Conservation (phyloP, 352 stramenopile genomes). For the Phytopythium litorale region DNA sequence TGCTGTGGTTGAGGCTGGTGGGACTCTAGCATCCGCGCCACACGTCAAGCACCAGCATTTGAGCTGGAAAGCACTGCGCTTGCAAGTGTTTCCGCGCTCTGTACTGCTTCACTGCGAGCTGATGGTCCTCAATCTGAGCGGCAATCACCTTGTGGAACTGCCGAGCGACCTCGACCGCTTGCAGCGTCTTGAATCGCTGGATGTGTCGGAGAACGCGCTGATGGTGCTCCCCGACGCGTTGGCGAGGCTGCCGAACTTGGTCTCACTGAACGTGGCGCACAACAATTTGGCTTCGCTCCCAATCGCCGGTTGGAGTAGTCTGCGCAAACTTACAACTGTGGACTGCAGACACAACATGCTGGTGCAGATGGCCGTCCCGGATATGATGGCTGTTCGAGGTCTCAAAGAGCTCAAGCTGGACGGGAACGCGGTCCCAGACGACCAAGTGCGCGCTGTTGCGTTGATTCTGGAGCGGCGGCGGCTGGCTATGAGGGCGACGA, state of each 20-base stretch:
- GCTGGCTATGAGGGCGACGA: no score
- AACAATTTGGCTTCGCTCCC: conserved; percentile 48
- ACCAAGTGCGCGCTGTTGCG: conserved; percentile 15
- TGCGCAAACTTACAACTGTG: conserved; percentile 29
- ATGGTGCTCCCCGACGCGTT: conserved; percentile 31
- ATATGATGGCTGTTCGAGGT: conserved; percentile 7
- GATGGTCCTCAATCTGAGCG: conserved; percentile 37
- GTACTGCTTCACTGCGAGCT: conserved; percentile 31
- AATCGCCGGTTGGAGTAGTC: conserved; percentile 15
- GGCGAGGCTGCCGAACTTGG: conserved; percentile 22
- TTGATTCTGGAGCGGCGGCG: not conserved
- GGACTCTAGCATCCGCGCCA: not conserved
- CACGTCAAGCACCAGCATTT: not conserved
- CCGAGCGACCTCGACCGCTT: conserved; percentile 31
- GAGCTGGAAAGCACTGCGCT: not conserved
- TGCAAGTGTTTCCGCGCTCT: conserved; percentile 2
- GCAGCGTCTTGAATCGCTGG: conserved; percentile 31
- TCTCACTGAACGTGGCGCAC: conserved; percentile 40
- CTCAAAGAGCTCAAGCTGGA: conserved; percentile 16
- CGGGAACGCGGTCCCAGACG: conserved; percentile 19
- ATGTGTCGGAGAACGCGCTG: conserved; percentile 60
- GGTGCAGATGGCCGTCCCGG: conserved; percentile 6
- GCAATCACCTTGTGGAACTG: conserved; percentile 47
- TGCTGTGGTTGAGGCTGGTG: not conserved
- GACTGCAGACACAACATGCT: conserved; percentile 45